Percentiles rank a stretch among this genome's conserved stretches.
phyloP scores from a whole-genome alignment of 176 grass and related monocot genomes.

The Zea luxurians region DNA sequence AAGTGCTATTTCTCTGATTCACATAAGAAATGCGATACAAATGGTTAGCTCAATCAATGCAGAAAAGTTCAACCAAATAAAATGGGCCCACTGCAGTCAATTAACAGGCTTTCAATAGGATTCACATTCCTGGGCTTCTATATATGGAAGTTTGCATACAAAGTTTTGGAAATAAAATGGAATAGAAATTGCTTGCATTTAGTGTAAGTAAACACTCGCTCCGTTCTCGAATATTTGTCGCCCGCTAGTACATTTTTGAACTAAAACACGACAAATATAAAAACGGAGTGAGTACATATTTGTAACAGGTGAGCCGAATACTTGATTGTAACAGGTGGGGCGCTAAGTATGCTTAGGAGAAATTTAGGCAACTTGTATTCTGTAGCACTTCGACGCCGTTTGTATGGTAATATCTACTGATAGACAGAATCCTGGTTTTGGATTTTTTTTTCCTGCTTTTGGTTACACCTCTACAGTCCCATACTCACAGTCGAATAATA shows the following conservation, averaged over 20 bases:
- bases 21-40: background rate
- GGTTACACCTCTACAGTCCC: background rate
- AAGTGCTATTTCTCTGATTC: conserved; percentile 54
- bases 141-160: background rate
- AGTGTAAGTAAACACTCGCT: background rate
- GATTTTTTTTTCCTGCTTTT: background rate
- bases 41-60: background rate
- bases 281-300: background rate
- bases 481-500: background rate
- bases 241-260: too few relatives aligned
- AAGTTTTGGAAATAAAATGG: background rate
- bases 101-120: background rate
- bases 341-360: background rate
- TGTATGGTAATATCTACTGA: background rate
- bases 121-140: conserved; percentile 10
- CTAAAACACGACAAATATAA: too few relatives aligned
- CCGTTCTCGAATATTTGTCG: too few relatives aligned
- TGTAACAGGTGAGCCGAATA: too few relatives aligned
- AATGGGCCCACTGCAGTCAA: background rate
- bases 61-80: background rate
- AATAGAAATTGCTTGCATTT: background rate
- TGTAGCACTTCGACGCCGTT: background rate
- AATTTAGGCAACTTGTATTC: background rate
- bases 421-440: background rate
- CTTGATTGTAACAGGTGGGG: background rate